phyloP scores from a whole-genome alignment of 2,329 filamentous ascomycete genomes.

The Alternaria burnsii region DNA sequence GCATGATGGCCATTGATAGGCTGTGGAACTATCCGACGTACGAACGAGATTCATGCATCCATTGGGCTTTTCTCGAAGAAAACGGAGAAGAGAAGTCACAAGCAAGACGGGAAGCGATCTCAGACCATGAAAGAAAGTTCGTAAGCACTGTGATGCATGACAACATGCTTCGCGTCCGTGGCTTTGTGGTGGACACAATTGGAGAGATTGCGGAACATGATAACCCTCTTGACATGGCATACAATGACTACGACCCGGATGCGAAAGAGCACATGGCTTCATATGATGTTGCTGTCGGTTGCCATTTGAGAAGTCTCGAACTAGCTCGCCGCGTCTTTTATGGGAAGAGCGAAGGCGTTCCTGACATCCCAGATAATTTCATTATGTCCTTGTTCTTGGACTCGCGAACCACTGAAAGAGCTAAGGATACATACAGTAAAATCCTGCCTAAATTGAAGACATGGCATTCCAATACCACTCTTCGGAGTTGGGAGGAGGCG shows the following conservation, averaged over 20 bases:
- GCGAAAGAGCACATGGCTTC: background rate
- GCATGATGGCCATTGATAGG: accelerated
- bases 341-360: background rate
- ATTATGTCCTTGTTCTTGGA: background rate
- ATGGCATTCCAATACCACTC: too few relatives aligned
- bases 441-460: accelerated
- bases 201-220: background rate
- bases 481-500: too few relatives aligned
- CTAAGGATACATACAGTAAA: background rate
- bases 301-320: accelerated
- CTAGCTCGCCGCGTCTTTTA: background rate
- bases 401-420: accelerated
- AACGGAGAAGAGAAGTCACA: accelerated
- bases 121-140: accelerated
- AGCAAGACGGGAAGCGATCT: too few relatives aligned
- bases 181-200: too few relatives aligned
- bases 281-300: background rate
- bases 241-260: accelerated
- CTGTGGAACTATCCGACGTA: accelerated
- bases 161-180: too few relatives aligned
- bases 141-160: too few relatives aligned
- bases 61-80: too few relatives aligned
- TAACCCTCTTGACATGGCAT: background rate
- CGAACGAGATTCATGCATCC: accelerated
- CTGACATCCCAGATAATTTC: background rate